Evolutionary conservation across 257 asterid species (phyloP).

Genomic region (Solanum bulbocastanum): DNA sequence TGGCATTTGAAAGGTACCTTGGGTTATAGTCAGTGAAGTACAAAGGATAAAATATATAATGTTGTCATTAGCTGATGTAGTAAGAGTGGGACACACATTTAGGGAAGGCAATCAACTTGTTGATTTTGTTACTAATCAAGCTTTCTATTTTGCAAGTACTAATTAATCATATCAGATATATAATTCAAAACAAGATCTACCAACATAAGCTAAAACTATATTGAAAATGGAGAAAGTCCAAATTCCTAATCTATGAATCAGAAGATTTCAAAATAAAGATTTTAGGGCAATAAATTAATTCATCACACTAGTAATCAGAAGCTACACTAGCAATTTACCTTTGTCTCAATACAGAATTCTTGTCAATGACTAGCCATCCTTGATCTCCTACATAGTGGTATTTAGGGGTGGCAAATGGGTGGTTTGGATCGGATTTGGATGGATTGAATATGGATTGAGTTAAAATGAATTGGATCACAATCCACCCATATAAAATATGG

Average conservation of each 20-base stretch:
- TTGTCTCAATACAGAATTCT: not conserved
- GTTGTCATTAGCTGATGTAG: not conserved
- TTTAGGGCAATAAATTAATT: not conserved
- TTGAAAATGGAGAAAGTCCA: not conserved
- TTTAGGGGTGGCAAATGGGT: too few species aligned
- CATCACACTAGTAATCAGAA: not conserved
- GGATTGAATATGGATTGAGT: too few species aligned
- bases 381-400: not conserved
- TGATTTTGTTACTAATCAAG: too few species aligned
- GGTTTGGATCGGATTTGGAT: too few species aligned
- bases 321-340: not conserved
- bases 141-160: too few species aligned
- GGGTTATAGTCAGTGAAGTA: not conserved
- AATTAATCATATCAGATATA: not conserved
- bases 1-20: not conserved
- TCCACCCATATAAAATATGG: too few species aligned
- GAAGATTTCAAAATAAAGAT: not conserved
- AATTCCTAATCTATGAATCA: too few species aligned
- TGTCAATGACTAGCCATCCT: not conserved
- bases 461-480: too few species aligned
- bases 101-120: too few species aligned
- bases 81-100: not conserved
- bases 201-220: not conserved
- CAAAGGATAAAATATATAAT: not conserved
- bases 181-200: not conserved